phyloP scores from a whole-genome alignment of 2,329 filamentous ascomycete species.

The Alternaria rosae region DNA sequence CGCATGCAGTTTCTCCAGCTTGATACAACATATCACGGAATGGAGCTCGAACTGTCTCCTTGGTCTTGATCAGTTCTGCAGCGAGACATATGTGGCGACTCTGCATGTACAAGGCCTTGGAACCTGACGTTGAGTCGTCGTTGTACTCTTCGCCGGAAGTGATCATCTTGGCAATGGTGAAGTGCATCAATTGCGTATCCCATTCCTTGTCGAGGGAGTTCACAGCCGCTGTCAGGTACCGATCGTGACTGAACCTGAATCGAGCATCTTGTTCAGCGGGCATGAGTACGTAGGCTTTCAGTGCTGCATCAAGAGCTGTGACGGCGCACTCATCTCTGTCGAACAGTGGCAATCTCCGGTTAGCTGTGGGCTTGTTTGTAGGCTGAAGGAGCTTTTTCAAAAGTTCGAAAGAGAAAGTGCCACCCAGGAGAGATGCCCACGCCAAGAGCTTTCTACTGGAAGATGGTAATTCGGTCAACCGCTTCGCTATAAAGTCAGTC shows the following conservation, averaged over 20 bases:
- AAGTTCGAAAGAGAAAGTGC: slow-evolving; percentile 82
- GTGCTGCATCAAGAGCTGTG: slow-evolving; percentile 79
- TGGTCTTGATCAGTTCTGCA: slow-evolving; percentile 74
- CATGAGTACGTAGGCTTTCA: slow-evolving; percentile 82
- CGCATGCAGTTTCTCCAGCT: slow-evolving; percentile 78
- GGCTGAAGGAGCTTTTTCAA: slow-evolving; percentile 79
- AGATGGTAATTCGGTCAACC: slow-evolving; percentile 76
- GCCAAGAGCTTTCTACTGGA: slow-evolving; percentile 80
- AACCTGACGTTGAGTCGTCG: slow-evolving; percentile 62
- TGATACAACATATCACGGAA: slow-evolving; percentile 81
- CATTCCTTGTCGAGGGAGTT: slow-evolving; percentile 67
- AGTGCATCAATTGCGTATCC: slow-evolving; percentile 73
- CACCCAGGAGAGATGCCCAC: slow-evolving; percentile 86
- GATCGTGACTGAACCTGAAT: slow-evolving; percentile 87
- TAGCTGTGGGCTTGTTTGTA: slow-evolving; percentile 61
- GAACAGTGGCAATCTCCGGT: slow-evolving; percentile 57
- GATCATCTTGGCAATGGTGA: slow-evolving; percentile 82
- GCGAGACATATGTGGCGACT: slow-evolving; percentile 84
- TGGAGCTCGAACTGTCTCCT: slow-evolving; percentile 65
- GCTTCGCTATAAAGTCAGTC: slow-evolving; percentile 80
- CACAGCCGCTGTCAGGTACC: slow-evolving; percentile 79
- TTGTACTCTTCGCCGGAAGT: slow-evolving; percentile 69
- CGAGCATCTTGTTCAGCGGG: slow-evolving; percentile 84
- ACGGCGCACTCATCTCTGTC: slow-evolving; percentile 73
- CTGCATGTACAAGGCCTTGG: slow-evolving; percentile 69